phyloP scores from a whole-genome alignment of 1,284 basidiomycete genomes.

The Fomes fomentarius region DNA sequence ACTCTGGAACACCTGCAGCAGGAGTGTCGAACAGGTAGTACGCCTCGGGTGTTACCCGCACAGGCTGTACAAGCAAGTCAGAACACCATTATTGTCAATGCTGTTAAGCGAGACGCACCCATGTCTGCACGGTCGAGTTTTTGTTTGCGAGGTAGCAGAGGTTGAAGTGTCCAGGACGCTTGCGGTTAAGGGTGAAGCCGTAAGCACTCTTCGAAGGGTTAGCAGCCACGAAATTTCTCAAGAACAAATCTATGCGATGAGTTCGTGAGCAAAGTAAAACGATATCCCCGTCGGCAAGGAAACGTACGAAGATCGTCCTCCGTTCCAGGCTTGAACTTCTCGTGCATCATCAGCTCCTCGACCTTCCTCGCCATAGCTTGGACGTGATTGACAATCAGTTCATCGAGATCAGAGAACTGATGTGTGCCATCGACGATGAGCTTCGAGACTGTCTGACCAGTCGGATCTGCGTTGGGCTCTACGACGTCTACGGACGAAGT shows the following conservation, averaged over 20 bases:
- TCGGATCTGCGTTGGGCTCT: conserved; percentile 79
- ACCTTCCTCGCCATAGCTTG: conserved; percentile 94
- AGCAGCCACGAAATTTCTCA: conserved; percentile 90
- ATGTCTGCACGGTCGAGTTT: conserved; percentile 87
- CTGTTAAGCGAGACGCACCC: conserved; percentile 59
- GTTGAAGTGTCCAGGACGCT: conserved; percentile 91
- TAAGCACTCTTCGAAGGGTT: conserved; percentile 96
- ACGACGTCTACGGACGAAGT: conserved; percentile 69
- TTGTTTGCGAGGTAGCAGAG: conserved; percentile 94
- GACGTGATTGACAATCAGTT: conserved; percentile 96
- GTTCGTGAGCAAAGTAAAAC: too few relatives aligned
- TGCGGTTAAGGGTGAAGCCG: conserved; percentile 92
- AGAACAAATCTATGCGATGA: conserved; percentile 68
- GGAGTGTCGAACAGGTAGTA: conserved; percentile 89
- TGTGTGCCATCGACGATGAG: conserved; percentile 85
- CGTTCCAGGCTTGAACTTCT: conserved; percentile 91
- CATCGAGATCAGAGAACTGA: conserved; percentile 94
- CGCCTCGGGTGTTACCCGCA: conserved; percentile 88
- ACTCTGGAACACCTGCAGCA: conserved; percentile 86
- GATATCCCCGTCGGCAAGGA: conserved; percentile 1
- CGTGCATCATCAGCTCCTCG: conserved; percentile 94
- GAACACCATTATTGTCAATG: conserved; percentile 3
- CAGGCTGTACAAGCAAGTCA: conserved; percentile 56
- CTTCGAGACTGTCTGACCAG: conserved; percentile 69
- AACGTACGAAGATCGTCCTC: conserved; percentile 88